Percentiles rank a stretch among this genome's conserved stretches.
phyloP scores from a whole-genome alignment of 2,329 filamentous ascomycete species.

The Pyricularia sp. region DNA sequence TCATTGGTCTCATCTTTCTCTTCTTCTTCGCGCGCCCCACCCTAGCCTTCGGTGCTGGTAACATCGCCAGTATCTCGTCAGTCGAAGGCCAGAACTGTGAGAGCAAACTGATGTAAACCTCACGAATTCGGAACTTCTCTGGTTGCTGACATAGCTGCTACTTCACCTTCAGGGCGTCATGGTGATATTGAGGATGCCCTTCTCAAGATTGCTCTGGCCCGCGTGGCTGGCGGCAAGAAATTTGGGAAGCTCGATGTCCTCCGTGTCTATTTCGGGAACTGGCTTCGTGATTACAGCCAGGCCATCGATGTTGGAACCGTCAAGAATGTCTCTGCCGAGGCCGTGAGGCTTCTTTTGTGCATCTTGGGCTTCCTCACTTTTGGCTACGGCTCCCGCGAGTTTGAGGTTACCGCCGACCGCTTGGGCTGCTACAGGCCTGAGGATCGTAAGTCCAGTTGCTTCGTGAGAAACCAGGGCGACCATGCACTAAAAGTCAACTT shows the following conservation, averaged over 20 bases:
- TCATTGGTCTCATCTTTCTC: slow-evolving; percentile 50
- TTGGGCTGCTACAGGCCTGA: slow-evolving; percentile 75
- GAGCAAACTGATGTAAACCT: slow-evolving; percentile 17
- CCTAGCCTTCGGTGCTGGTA: slow-evolving; percentile 78
- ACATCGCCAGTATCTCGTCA: slow-evolving; percentile 73
- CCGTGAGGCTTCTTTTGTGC: slow-evolving; percentile 82
- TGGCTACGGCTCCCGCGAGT: slow-evolving; percentile 74
- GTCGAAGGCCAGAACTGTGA: slow-evolving; percentile 76
- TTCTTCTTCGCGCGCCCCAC: slow-evolving; percentile 59
- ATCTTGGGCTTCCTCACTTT: slow-evolving; percentile 86
- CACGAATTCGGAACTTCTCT: no score
- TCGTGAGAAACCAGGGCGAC: neutral
- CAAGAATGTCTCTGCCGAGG: slow-evolving; percentile 83
- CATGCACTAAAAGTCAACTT: neutral
- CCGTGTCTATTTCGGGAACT: slow-evolving; percentile 92
- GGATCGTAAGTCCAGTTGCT: slow-evolving; percentile 35
- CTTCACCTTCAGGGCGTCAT: slow-evolving; percentile 53
- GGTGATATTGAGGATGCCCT: slow-evolving; percentile 91
- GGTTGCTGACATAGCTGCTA: neutral
- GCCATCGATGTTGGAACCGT: slow-evolving; percentile 88
- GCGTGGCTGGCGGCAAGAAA: slow-evolving; percentile 60
- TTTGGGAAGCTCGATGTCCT: slow-evolving; percentile 68
- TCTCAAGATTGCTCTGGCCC: slow-evolving; percentile 57
- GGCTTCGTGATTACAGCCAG: slow-evolving; percentile 88
- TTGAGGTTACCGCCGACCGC: slow-evolving; percentile 71